A percentile compares a stretch with the other conserved stretches of the same genome.
Conservation (phyloP, 2,329 filamentous ascomycete genomes). For the Colletotrichum noveboracense region DNA sequence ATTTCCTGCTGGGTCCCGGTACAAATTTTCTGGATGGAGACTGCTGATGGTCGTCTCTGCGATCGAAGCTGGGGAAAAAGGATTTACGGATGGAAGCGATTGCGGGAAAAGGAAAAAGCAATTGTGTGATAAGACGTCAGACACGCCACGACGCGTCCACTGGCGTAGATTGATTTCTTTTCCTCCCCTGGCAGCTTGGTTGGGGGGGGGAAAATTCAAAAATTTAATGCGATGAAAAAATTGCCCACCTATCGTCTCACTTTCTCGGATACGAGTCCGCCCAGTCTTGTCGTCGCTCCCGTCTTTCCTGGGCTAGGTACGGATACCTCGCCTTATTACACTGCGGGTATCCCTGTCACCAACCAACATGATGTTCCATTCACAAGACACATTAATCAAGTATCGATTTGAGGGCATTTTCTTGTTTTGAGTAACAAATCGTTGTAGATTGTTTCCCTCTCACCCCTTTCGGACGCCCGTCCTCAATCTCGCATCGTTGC, state of each 20-base stretch:
- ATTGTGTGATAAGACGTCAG: neutral
- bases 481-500: neutral
- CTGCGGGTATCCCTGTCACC: neutral
- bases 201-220: neutral
- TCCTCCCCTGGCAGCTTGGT: neutral
- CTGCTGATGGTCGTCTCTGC: neutral
- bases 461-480: neutral
- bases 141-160: neutral
- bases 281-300: neutral
- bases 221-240: neutral
- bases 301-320: neutral
- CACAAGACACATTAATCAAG: neutral
- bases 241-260: neutral
- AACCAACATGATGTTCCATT: neutral
- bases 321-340: neutral
- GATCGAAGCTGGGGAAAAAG: neutral
- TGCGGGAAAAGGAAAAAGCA: neutral
- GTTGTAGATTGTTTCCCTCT: neutral
- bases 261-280: neutral
- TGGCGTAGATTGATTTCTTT: neutral
- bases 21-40: neutral
- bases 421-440: neutral
- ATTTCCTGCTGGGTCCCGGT: neutral
- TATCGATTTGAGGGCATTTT: neutral
- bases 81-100: neutral